Conservation (phyloP, 371 early-diverging fungal species). For the Mortierella sp. region DNA sequence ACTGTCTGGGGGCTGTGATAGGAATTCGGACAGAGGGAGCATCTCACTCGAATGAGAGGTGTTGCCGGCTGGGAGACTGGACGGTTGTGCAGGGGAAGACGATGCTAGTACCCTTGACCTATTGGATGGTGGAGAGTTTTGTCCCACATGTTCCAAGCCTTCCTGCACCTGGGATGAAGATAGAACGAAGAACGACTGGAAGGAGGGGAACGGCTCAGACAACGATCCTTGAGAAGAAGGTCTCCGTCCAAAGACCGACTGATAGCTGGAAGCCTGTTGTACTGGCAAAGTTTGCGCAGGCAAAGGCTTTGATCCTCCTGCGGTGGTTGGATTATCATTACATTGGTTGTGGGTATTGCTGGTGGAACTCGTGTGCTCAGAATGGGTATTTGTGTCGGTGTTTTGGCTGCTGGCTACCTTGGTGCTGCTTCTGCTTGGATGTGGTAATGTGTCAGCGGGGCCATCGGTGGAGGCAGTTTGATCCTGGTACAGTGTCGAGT, state of each 20-base stretch:
- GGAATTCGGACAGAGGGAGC: conserved; percentile 42
- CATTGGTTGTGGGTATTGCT: not conserved
- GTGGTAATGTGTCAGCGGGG: not conserved
- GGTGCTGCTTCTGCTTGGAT: conserved; percentile 7
- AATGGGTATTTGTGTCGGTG: not conserved
- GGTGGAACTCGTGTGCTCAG: not conserved
- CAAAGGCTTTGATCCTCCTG: too few species aligned
- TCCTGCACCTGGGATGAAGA: conserved; percentile 19
- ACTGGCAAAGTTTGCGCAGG: too few species aligned
- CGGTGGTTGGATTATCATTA: not conserved
- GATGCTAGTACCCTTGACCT: not conserved
- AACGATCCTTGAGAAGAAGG: conserved; percentile 1
- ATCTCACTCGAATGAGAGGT: conserved; percentile 16
- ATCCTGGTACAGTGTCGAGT: too few species aligned
- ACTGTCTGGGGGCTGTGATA: conserved; percentile 14
- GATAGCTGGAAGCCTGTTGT: not conserved
- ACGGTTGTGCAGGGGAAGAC: not conserved
- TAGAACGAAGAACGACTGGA: conserved; percentile 36
- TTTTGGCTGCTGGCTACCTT: conserved; percentile 2
- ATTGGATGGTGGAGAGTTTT: not conserved
- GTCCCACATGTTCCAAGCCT: conserved; percentile 31
- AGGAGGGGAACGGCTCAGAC: conserved; percentile 15
- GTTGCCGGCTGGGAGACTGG: not conserved
- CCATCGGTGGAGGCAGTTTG: too few species aligned
- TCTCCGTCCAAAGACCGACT: not conserved